Conservation (phyloP, 495 filamentous ascomycete genomes). For the Chaetomium cochliodes region DNA sequence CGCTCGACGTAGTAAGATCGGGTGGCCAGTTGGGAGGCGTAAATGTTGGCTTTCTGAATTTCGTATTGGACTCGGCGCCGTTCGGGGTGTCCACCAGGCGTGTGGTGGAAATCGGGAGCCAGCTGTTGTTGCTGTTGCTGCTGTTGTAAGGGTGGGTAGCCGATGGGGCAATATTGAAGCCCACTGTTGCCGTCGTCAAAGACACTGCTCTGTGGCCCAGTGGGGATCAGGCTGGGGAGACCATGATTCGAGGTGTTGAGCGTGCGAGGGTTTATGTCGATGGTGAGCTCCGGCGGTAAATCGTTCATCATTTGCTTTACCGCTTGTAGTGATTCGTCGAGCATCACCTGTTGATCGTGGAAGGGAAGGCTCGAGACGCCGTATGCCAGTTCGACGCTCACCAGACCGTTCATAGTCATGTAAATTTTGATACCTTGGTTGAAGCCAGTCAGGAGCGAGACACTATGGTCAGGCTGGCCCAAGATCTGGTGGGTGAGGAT, state of each 20-base stretch:
- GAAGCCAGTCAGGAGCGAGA: conserved; percentile 70
- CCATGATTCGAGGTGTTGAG: background rate
- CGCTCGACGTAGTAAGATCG: conserved; percentile 80
- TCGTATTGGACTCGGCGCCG: conserved; percentile 67
- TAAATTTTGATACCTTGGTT: conserved; percentile 73
- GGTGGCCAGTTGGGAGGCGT: conserved; percentile 69
- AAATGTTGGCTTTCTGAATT: conserved; percentile 83
- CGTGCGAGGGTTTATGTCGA: conserved; percentile 40
- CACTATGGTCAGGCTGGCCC: conserved; percentile 58
- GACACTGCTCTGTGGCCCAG: conserved; percentile 9
- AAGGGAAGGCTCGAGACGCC: conserved; percentile 69
- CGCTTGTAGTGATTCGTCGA: conserved; percentile 59
- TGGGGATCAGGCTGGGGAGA: background rate
- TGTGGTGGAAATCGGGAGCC: conserved; percentile 40
- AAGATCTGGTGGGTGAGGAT: conserved; percentile 62
- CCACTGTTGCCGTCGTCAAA: conserved; percentile 22
- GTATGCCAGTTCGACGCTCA: conserved; percentile 70
- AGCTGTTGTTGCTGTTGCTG: conserved; percentile 26
- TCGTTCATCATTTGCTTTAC: conserved; percentile 60
- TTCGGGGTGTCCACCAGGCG: conserved; percentile 35
- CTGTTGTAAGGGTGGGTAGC: conserved; percentile 27
- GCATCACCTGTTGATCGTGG: conserved; percentile 63
- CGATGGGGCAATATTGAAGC: conserved; percentile 41
- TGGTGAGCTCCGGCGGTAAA: conserved; percentile 59
- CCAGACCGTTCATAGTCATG: conserved; percentile 64